Percentiles rank a stretch among this genome's conserved stretches.
Evolutionary conservation across 306 rosid genomes (phyloP).

Genomic region (Cucurbita pepo): DNA sequence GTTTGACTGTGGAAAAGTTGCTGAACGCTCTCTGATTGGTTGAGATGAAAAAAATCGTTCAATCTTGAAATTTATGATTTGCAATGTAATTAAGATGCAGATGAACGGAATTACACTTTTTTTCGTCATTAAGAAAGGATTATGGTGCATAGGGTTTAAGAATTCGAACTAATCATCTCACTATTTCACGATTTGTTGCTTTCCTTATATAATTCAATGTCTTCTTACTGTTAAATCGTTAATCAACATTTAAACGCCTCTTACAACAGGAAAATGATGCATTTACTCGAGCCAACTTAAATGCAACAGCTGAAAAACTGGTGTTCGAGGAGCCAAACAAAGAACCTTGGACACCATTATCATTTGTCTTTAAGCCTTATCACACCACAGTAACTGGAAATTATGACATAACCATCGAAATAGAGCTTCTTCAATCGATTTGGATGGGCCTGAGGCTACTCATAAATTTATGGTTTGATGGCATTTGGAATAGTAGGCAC

Average conservation of each 20-base stretch:
- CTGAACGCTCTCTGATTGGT: neutral
- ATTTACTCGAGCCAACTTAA: constrained; percentile 44
- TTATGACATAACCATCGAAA: constrained; percentile 57
- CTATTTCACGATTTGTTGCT: neutral
- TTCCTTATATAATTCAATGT: neutral
- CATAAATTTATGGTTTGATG: constrained; percentile 46
- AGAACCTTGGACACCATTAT: constrained; percentile 48
- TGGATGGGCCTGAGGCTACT: constrained; percentile 40
- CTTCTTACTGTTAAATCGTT: neutral
- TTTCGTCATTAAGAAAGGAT: neutral
- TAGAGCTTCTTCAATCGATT: constrained; percentile 49
- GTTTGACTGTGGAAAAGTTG: neutral
- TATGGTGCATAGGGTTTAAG: neutral
- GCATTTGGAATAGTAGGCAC: constrained; percentile 76
- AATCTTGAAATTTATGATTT: neutral
- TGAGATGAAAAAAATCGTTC: neutral
- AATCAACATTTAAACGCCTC: neutral
- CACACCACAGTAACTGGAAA: constrained; percentile 71
- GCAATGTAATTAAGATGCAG: neutral
- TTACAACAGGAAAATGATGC: constrained; percentile 43
- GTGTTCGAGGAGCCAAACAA: constrained; percentile 33
- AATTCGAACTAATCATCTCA: neutral
- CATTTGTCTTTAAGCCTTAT: constrained; percentile 63
- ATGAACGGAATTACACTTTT: neutral
- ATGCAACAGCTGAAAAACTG: constrained; percentile 56